Evolutionary conservation across 257 asterid genomes (phyloP).

Genomic region (Salvia hispanica): DNA sequence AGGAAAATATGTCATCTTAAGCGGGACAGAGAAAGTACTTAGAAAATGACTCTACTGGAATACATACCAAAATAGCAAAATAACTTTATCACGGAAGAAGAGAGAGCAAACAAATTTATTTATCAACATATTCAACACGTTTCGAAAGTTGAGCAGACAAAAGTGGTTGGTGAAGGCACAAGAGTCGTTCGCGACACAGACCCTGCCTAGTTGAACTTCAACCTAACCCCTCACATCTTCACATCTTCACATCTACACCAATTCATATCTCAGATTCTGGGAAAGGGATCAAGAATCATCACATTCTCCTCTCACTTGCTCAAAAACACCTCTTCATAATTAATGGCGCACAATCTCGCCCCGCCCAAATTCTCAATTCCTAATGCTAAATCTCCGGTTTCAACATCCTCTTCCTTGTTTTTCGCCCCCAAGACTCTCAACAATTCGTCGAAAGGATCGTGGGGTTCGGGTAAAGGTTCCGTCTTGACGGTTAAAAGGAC

Average conservation of each 20-base stretch:
- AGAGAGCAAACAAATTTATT: too few relatives aligned
- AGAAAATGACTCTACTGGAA: too few relatives aligned
- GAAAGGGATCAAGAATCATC: background rate
- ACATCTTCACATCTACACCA: constrained; percentile 18
- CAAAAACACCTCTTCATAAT: background rate
- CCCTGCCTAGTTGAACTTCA: too few relatives aligned
- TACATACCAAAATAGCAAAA: too few relatives aligned
- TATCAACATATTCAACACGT: too few relatives aligned
- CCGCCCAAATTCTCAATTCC: constrained; percentile 50
- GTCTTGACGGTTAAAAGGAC: constrained; percentile 40
- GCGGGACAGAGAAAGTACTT: too few relatives aligned
- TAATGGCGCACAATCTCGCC: constrained; percentile 51
- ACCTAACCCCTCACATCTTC: too few relatives aligned
- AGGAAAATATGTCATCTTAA: too few relatives aligned
- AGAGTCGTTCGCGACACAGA: too few relatives aligned
- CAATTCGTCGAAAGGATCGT: constrained; percentile 42
- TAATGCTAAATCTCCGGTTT: constrained; percentile 37
- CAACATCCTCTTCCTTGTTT: constrained; percentile 51
- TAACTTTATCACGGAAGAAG: too few relatives aligned
- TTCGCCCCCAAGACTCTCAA: constrained; percentile 51
- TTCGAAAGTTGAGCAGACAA: too few relatives aligned
- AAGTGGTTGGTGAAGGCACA: too few relatives aligned
- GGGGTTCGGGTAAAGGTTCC: constrained; percentile 51
- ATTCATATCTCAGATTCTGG: background rate
- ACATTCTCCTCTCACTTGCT: constrained; percentile 9